Evolutionary conservation across 2,329 filamentous ascomycete species (phyloP).

Genomic region (Huntiella abstrusa): DNA sequence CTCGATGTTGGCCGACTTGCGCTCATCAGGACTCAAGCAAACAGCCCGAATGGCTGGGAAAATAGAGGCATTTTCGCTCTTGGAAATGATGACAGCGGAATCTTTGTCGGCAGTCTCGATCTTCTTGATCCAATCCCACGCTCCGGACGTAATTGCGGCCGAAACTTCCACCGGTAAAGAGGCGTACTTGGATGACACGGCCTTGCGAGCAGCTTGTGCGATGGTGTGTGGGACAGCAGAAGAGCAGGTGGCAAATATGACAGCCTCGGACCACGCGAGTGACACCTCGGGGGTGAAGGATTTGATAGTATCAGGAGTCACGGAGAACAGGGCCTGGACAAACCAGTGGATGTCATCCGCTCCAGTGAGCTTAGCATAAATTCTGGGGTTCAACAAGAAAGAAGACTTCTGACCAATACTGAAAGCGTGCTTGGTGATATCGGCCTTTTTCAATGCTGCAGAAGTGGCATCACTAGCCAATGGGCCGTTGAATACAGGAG

Average conservation of each 20-base stretch:
- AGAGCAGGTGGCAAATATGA: conserved; percentile 61
- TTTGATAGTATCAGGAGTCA: conserved; percentile 35
- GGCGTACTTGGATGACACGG: conserved; percentile 47
- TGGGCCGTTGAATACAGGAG: conserved; percentile 32
- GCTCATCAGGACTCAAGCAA: conserved; percentile 38
- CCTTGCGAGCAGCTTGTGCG: conserved; percentile 41
- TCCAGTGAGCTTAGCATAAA: conserved; percentile 58
- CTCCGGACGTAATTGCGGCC: conserved; percentile 44
- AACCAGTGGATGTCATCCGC: conserved; percentile 62
- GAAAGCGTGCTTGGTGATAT: conserved; percentile 46
- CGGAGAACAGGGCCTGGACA: conserved; percentile 45
- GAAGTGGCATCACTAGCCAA: conserved; percentile 32
- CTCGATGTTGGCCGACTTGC: conserved; percentile 21
- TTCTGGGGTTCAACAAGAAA: conserved; percentile 64
- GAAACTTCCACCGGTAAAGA: conserved; percentile 38
- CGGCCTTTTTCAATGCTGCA: conserved; percentile 33
- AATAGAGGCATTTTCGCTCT: conserved; percentile 45
- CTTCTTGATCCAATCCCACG: conserved; percentile 64
- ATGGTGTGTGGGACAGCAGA: conserved; percentile 39
- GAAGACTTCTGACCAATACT: conserved; percentile 63
- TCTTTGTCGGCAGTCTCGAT: conserved; percentile 61
- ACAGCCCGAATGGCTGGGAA: conserved; percentile 42
- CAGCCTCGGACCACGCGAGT: conserved; percentile 62
- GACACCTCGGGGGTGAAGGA: conserved; percentile 30
- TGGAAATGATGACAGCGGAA: conserved; percentile 45